Base-by-base conservation (phyloP, 176 grass and related monocot genomes). In the Triticum aestivum region DNA sequence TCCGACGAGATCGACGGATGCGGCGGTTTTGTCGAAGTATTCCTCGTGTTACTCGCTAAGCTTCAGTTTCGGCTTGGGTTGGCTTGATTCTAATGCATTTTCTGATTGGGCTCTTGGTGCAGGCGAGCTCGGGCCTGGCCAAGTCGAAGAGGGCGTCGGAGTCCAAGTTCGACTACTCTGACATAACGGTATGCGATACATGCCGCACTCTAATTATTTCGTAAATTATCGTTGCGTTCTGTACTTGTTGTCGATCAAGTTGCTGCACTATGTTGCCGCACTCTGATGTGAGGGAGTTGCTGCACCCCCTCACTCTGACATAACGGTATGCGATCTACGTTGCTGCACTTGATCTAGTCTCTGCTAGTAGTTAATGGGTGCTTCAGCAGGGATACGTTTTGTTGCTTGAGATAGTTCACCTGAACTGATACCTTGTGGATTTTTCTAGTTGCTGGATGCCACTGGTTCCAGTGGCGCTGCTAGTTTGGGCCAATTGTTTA, bases 1-100 rank as follows among this genome's bases (percentile, higher is more conserved):
- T 89, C 90, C 27, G 94, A 94, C 82, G 89, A 86, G 89, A 99
- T 99, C 87, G 90, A 93, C 63, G 97, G 97, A 79, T 97, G 97
- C 38, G 92, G 97, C 56, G 97, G 97, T 20, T 96, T 99, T 87
- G 90, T 99, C 17, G 89, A 99, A 91, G 95, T 98, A 24, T 33
- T 11, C 65, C 77, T 82, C 49, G 41, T 39, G 13, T 35, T 63
- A 3, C 59, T 59, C 35, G 5, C 20, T 67, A 37, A 68, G 70
- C 64, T 89, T 80, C 82, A 32, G 38, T 84, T 81, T 38, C 23
- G 30, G 52, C n/a, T 76, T 23, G 24, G 35, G 13, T 37, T 64
- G 62, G 42, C 39, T 78, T 87, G 35, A 39, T 6, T 63, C 75
- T 90, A 79, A 83, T 23, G 54, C 82, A 41, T 27, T 42, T 13